Percentiles rank a stretch among this genome's conserved stretches.
Conservation (phyloP, 306 rosid genomes). For the Lupinus albus region DNA sequence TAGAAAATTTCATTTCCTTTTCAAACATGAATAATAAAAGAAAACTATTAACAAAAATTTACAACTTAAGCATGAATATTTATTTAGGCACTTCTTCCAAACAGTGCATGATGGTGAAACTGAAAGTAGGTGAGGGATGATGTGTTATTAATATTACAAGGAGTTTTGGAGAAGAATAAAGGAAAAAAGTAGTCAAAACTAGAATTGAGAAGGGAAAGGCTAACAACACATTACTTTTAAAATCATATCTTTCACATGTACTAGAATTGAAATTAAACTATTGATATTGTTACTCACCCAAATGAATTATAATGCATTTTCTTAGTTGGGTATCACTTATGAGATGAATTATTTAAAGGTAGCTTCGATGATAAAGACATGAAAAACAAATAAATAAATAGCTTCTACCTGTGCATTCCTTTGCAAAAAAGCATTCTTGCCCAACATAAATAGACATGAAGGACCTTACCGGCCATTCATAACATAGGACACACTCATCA, state of each 20-base stretch:
- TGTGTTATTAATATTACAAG: not conserved
- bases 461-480: slow-evolving; percentile 16
- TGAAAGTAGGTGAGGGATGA: not conserved
- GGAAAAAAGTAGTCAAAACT: too few species aligned
- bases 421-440: slow-evolving; percentile 18
- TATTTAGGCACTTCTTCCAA: too few species aligned
- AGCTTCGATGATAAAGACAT: not conserved
- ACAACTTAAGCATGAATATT: not conserved
- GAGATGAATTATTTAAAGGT: slow-evolving; percentile 8
- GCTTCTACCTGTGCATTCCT: not conserved
- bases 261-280: too few species aligned
- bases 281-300: not conserved
- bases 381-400: not conserved
- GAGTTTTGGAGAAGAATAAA: too few species aligned
- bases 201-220: too few species aligned
- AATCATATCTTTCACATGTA: too few species aligned
- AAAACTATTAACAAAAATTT: not conserved
- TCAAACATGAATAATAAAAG: not conserved
- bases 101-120: not conserved
- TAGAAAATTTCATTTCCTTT: not conserved
- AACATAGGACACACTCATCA: slow-evolving; percentile 31
- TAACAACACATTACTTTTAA: too few species aligned
- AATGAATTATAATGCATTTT: not conserved
- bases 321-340: not conserved
- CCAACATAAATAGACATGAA: slow-evolving; percentile 7